phyloP scores from a whole-genome alignment of 805 yeast genomes.

The Candida xiaguanensis region DNA sequence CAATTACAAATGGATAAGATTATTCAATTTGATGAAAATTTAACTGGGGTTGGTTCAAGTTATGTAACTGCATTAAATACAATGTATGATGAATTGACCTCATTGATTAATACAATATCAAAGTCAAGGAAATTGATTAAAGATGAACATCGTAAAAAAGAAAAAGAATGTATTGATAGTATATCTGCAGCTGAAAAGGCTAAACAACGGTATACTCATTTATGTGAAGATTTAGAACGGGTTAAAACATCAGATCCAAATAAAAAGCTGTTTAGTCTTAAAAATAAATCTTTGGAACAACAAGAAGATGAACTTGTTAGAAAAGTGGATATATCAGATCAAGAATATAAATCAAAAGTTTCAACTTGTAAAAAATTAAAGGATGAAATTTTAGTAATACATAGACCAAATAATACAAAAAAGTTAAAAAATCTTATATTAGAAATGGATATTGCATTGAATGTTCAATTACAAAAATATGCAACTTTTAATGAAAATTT shows the following conservation, averaged over 20 bases:
- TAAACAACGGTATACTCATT: constrained; percentile 62
- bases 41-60: constrained; percentile 63
- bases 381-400: constrained; percentile 64
- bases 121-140: constrained; percentile 72
- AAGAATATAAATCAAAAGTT: constrained; percentile 79
- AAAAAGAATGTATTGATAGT: constrained; percentile 81
- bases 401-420: constrained; percentile 74
- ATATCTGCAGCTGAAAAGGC: constrained; percentile 87
- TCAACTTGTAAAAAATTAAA: constrained; percentile 68
- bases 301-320: constrained; percentile 83
- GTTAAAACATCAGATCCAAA: constrained; percentile 77
- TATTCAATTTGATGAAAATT: constrained; percentile 73
- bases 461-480: constrained; percentile 83
- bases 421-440: constrained; percentile 72
- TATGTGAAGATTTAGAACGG: constrained; percentile 85
- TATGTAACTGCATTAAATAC: constrained; percentile 75
- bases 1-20: constrained; percentile 62
- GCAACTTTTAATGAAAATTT: constrained; percentile 84
- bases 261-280: constrained; percentile 77
- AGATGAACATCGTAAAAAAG: constrained; percentile 78
- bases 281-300: constrained; percentile 76
- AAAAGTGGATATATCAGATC: constrained; percentile 81
- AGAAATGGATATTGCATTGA: constrained; percentile 86
- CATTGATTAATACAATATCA: constrained; percentile 66
- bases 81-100: constrained; percentile 80